Evolutionary conservation across 208 protist species (phyloP), one percentile per base, ranked within the genome.

Genomic region (Acanthamoeba healyi): DNA sequence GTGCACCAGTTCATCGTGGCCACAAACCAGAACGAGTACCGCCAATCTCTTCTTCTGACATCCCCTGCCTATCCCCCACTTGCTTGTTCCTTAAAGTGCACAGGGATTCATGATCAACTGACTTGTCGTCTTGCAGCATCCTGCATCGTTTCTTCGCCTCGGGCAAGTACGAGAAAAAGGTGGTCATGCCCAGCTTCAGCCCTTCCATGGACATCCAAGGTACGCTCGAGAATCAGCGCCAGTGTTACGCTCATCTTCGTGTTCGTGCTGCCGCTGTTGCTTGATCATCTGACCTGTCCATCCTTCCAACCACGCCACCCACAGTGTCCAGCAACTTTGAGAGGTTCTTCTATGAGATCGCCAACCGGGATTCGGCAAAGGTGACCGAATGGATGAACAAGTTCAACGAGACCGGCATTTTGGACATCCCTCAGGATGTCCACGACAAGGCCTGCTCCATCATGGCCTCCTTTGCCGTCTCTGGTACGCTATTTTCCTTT

Each of bases 11-110:
- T 99, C 24, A 96, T 99, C 46, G 98, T 99, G 19, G 98, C 98
- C 6, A 99, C 98, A 19, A 99, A 99, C 96, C 70, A 95, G 54
- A 99, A 99, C 96, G 98, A 99, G 94, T 98, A 84, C 95, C 99
- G 0, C 96, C 97, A 92, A 95, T 29, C 32, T 29, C 29, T 65
- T 67, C 51, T 49, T 49, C 32, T n/a, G 70, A 32, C 19, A 7
- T 32, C 4, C 40, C 24, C 38, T 7, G 19, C 19, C 29, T 32
- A 36, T 15, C 19, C 42, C 17, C 2, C 54, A 14, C 67, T 34
- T 77, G 1, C 26, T 63, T 29, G 29, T 0, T 5, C n/a, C 61
- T 67, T 6, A 67, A 17, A 17, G 26, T n/a, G n/a, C n/a, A n/a
- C n/a, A n/a, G 14, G 9, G 29, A 54, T 49, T 10, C 10, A 0